Base-by-base conservation (phyloP, 1,139 yeast genomes). In the Kluyveromyces sp. region DNA sequence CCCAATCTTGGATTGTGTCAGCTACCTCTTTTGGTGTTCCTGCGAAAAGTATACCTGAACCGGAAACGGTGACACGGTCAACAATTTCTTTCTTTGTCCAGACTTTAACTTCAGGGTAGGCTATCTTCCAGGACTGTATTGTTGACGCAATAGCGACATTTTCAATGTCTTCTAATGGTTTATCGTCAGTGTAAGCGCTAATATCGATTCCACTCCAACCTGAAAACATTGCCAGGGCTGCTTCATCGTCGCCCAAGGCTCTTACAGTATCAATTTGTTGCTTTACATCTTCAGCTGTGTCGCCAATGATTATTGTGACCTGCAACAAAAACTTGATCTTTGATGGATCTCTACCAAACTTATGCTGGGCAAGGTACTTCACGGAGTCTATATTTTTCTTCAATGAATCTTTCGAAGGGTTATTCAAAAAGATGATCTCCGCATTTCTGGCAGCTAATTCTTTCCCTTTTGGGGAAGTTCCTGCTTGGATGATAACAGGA, bases 401-500 rank as follows among this genome's bases (percentile, higher is more conserved):
- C 7, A 60, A 39, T n/a, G 45, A 47, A 32, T 51, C 53, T 25
- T 64, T 58, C 21, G 64, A 59, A 15, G 51, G 42, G 37, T 60
- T 60, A 15, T 67, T 63, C 28, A 72, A 58, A 55, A 73, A 73
- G 29, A 72, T 70, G 8, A 67, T 63, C 52, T 73, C 77, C 6
- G 73, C 77, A 54, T 71, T 69, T 51, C 67, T 68, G 26, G 78
- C 77, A 34, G 75, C 77, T 52, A 70, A 65, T 4, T 66, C 66
- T 42, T 63, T 64, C 30, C 78, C 78, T 34, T 68, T 67, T 35
- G 66, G 61, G 3, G 77, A 72, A 15, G 75, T 65, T 33, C 78
- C 78, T 2, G 78, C 78, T 54, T 73, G 78, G 41, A 73, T 64
- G 44, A 73, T 63, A 26, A 72, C 68, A 3, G 77, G 77, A 25